phyloP scores from a whole-genome alignment of 1,139 yeast genomes.

The Pichia sp. region DNA sequence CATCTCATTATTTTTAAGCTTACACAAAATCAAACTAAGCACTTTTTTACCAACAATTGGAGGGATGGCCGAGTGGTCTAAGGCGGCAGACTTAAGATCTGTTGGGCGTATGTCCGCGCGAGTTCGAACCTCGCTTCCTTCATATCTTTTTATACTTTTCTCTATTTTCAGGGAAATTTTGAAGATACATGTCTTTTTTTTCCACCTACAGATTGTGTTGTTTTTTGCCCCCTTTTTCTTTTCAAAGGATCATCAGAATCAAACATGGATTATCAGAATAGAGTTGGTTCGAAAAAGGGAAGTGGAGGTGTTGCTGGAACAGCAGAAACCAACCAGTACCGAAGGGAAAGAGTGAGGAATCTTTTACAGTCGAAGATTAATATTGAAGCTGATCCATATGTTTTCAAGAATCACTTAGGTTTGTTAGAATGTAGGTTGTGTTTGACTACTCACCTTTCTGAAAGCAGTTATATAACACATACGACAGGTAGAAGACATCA shows the following conservation, averaged over 20 bases:
- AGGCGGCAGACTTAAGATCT: slow-evolving; percentile 32
- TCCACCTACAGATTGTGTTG: too few species aligned
- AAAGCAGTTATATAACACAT: slow-evolving; percentile 72
- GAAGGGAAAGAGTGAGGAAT: slow-evolving; percentile 56
- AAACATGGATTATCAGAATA: slow-evolving; percentile 46
- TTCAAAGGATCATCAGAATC: background rate
- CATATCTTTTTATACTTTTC: slow-evolving; percentile 25
- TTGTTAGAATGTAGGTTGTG: slow-evolving; percentile 70
- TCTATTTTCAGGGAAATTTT: too few species aligned
- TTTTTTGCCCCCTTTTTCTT: background rate
- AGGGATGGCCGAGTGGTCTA: slow-evolving; percentile 33
- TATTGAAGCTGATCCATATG: slow-evolving; percentile 70
- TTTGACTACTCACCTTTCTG: slow-evolving; percentile 63
- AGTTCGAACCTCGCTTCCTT: slow-evolving; percentile 84
- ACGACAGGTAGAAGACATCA: slow-evolving; percentile 75
- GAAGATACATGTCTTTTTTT: too few species aligned
- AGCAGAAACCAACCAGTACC: slow-evolving; percentile 57
- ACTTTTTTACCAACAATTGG: slow-evolving; percentile 13
- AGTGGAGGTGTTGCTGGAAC: slow-evolving; percentile 71
- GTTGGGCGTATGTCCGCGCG: slow-evolving; percentile 56
- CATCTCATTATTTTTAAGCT: too few species aligned
- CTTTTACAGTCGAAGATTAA: slow-evolving; percentile 57
- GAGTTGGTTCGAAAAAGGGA: slow-evolving; percentile 52
- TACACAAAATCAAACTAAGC: background rate
- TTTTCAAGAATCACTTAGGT: slow-evolving; percentile 66